A percentile compares a stretch with the other conserved stretches of the same genome.
Conservation (phyloP, 345 rosid genomes). For the Boechera divaricarpa region DNA sequence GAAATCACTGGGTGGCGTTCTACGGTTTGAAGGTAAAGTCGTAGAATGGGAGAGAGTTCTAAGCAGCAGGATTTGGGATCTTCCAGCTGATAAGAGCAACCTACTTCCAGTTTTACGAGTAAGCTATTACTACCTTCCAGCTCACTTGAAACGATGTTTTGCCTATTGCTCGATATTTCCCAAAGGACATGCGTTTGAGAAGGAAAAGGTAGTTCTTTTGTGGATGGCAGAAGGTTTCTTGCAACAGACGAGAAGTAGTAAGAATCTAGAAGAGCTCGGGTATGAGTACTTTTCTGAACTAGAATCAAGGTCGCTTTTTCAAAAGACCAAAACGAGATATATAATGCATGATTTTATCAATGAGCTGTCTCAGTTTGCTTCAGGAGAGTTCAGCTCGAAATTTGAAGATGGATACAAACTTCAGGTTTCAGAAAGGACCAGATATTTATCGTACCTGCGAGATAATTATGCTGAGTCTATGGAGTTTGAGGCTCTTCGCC, state of each 20-base stretch:
- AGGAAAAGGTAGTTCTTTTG: slow-evolving; percentile 43
- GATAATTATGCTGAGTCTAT: slow-evolving; percentile 37
- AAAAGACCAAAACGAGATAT: slow-evolving; percentile 39
- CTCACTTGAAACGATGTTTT: slow-evolving; percentile 49
- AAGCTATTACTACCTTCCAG: slow-evolving; percentile 48
- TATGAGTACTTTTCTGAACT: slow-evolving; percentile 48
- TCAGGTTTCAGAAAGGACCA: slow-evolving; percentile 35
- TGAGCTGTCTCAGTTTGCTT: slow-evolving; percentile 49
- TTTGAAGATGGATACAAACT: slow-evolving; percentile 35
- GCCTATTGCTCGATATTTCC: slow-evolving; percentile 51
- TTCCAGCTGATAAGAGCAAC: slow-evolving; percentile 43
- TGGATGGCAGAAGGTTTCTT: slow-evolving; percentile 56
- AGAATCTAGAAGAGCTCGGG: slow-evolving; percentile 47
- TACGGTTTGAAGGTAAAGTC: slow-evolving; percentile 41
- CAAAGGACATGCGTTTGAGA: slow-evolving; percentile 48
- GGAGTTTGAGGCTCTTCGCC: slow-evolving; percentile 45
- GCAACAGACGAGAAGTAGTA: slow-evolving; percentile 38
- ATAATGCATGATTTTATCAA: slow-evolving; percentile 51
- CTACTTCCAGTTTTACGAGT: slow-evolving; percentile 46
- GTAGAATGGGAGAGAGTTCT: slow-evolving; percentile 53
- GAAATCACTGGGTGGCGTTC: slow-evolving; percentile 50
- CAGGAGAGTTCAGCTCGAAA: slow-evolving; percentile 46
- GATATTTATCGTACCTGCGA: slow-evolving; percentile 48
- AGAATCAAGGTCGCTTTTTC: slow-evolving; percentile 45
- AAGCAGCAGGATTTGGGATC: slow-evolving; percentile 50